These are phyloP conservation scores for Dipodascopsis uninucleata DNA, from an alignment of 805 yeast species.

Conservation along the genomic window DNA sequence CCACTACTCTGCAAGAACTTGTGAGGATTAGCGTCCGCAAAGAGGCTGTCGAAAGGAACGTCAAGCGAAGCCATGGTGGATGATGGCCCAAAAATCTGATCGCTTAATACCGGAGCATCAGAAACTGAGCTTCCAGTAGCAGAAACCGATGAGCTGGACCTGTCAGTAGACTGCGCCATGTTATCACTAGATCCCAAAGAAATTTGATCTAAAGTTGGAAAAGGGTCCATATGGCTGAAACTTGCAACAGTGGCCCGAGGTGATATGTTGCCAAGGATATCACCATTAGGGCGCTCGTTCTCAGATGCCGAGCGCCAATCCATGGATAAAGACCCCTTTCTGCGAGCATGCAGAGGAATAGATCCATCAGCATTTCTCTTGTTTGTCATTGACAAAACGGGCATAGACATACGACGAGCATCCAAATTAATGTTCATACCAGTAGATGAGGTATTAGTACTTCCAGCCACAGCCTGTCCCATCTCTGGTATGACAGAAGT, in stretches of 20 bases:
- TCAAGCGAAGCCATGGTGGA: too few species aligned
- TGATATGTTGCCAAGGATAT: neutral
- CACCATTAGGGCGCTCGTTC: conserved; percentile 1
- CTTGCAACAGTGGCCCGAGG: neutral
- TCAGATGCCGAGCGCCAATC: neutral
- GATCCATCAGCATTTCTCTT: conserved; percentile 6
- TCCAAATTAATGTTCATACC: neutral
- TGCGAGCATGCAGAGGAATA: conserved; percentile 8
- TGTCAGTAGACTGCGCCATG: neutral
- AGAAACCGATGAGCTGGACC: too few species aligned
- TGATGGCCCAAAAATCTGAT: too few species aligned
- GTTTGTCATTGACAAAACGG: conserved; percentile 8
- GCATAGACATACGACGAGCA: conserved; percentile 2
- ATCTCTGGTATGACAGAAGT: neutral
- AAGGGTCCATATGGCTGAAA: neutral
- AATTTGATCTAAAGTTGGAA: neutral
- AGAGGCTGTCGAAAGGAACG: conserved; percentile 1
- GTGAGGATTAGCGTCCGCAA: neutral
- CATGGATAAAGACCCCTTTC: conserved; percentile 1
- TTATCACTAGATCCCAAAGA: neutral
- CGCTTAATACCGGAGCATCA: too few species aligned
- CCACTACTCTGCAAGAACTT: too few species aligned
- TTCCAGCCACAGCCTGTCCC: neutral
- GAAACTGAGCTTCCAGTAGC: too few species aligned
- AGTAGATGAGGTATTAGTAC: neutral